Percentiles rank a stretch among this genome's conserved stretches.
Evolutionary conservation across 2,329 filamentous ascomycete genomes (phyloP).

Genomic region (Aureobasidium sp.): DNA sequence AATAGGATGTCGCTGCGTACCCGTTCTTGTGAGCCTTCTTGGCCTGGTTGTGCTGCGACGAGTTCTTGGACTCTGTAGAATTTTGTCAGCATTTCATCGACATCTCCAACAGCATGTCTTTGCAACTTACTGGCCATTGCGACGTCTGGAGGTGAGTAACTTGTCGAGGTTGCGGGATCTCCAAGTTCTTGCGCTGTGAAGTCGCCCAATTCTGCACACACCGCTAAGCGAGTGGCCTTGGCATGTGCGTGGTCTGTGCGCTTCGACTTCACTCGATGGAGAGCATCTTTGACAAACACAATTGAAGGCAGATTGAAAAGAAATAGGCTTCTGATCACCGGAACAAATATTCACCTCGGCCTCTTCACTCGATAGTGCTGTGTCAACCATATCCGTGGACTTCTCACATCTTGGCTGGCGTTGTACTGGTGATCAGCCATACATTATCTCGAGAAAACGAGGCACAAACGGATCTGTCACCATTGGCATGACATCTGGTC

Average conservation of each 20-base stretch:
- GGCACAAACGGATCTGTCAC: too few relatives aligned
- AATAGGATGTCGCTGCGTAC: conserved; percentile 48
- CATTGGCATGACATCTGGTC: too few relatives aligned
- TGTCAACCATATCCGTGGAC: too few relatives aligned
- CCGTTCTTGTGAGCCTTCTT: conserved; percentile 99
- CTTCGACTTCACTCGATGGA: too few relatives aligned
- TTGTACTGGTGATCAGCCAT: too few relatives aligned
- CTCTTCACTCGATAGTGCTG: too few relatives aligned
- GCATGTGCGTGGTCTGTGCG: not conserved
- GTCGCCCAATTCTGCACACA: conserved; percentile 9
- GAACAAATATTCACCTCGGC: too few relatives aligned
- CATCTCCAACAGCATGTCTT: not conserved
- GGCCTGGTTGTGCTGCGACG: conserved; percentile 97
- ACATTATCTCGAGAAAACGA: too few relatives aligned
- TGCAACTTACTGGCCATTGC: conserved; percentile 63
- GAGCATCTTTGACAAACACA: too few relatives aligned
- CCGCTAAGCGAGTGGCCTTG: conserved; percentile 18
- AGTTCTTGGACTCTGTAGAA: conserved; percentile 93
- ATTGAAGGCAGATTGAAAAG: too few relatives aligned
- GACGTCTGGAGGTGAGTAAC: conserved; percentile 34
- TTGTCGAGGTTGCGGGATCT: conserved; percentile 14
- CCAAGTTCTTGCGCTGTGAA: conserved; percentile 14
- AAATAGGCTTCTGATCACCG: too few relatives aligned
- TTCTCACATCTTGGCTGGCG: too few relatives aligned
- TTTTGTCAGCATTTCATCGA: conserved; percentile 16